Percentiles rank a stretch among this genome's conserved stretches.
Evolutionary conservation across 768 basidiomycete species (phyloP).

Genomic region (Boletus sp.): DNA sequence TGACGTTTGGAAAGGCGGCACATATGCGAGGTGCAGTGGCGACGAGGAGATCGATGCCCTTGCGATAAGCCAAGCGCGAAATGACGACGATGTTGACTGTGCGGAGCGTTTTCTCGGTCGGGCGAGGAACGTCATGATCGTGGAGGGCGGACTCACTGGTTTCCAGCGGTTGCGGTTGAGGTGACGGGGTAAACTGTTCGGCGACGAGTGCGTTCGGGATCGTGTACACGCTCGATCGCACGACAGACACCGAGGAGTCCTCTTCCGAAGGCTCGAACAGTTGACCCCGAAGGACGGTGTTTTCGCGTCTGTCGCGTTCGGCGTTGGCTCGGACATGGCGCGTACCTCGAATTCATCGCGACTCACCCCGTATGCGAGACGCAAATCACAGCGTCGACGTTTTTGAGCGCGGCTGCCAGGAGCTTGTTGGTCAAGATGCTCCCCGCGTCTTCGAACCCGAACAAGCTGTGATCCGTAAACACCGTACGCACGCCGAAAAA

Average conservation of each 20-base stretch:
- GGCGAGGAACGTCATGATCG: too few relatives aligned
- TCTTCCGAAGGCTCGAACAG: constrained; percentile 55
- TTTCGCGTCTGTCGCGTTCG: constrained; percentile 73
- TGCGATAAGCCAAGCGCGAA: constrained; percentile 89
- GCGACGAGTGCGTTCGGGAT: constrained; percentile 92
- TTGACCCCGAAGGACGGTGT: constrained; percentile 86
- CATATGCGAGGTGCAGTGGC: constrained; percentile 92
- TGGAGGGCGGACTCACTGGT: constrained; percentile 44
- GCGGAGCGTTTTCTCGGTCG: not conserved
- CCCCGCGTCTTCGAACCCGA: constrained; percentile 95
- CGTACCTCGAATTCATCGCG: not conserved
- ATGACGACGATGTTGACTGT: constrained; percentile 90
- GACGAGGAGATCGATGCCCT: constrained; percentile 94
- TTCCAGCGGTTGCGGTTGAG: constrained; percentile 42
- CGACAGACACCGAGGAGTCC: constrained; percentile 43
- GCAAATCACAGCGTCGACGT: constrained; percentile 93
- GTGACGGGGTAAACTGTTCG: constrained; percentile 76
- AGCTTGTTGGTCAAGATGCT: constrained; percentile 98
- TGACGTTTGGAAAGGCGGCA: constrained; percentile 77
- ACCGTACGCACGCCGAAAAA: constrained; percentile 85
- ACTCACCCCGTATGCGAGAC: constrained; percentile 94
- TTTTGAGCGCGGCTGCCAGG: constrained; percentile 78
- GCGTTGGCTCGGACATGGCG: not conserved
- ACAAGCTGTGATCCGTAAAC: constrained; percentile 96
- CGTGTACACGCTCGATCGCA: constrained; percentile 72